Conservation (phyloP, 495 filamentous ascomycete species). For the Staphylotrichum longicolle region DNA sequence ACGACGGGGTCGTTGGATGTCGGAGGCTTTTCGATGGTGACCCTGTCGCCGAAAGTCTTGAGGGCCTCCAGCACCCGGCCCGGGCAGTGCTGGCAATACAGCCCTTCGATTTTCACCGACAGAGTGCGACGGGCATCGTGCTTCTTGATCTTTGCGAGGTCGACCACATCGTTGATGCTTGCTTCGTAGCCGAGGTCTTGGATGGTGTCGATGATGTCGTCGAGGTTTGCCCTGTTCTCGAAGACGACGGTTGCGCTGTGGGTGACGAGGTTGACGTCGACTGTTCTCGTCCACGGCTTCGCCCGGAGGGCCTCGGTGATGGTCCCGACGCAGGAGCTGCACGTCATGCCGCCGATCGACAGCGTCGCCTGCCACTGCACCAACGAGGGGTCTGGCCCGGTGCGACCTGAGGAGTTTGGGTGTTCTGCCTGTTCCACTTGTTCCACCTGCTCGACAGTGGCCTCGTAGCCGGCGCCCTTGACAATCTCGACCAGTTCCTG, state of each 20-base stretch:
- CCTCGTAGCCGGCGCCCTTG: conserved; percentile 80
- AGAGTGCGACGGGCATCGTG: conserved; percentile 49
- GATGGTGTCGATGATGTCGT: conserved; percentile 64
- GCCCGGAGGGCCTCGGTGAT: conserved; percentile 64
- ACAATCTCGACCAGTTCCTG: conserved; percentile 61
- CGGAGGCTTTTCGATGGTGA: conserved; percentile 52
- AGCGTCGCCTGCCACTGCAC: conserved; percentile 56
- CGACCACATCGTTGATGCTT: conserved; percentile 52
- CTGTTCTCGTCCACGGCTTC: conserved; percentile 60
- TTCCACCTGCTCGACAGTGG: conserved; percentile 56
- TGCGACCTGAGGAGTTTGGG: neutral
- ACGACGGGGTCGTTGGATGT: conserved; percentile 56
- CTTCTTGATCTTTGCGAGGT: conserved; percentile 30
- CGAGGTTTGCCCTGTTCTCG: conserved; percentile 47
- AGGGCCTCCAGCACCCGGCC: conserved; percentile 52
- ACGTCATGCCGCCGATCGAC: conserved; percentile 82
- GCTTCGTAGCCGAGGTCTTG: conserved; percentile 81
- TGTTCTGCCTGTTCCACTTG: conserved; percentile 28
- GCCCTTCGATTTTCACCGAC: conserved; percentile 69
- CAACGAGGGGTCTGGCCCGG: conserved; percentile 28
- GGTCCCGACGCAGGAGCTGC: conserved; percentile 65
- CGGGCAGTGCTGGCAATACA: conserved; percentile 87
- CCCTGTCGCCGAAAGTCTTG: conserved; percentile 38
- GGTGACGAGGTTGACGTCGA: conserved; percentile 67
- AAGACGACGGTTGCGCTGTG: conserved; percentile 73